Conservation (phyloP, 257 asterid genomes). For the Solanum megistacrolobum region DNA sequence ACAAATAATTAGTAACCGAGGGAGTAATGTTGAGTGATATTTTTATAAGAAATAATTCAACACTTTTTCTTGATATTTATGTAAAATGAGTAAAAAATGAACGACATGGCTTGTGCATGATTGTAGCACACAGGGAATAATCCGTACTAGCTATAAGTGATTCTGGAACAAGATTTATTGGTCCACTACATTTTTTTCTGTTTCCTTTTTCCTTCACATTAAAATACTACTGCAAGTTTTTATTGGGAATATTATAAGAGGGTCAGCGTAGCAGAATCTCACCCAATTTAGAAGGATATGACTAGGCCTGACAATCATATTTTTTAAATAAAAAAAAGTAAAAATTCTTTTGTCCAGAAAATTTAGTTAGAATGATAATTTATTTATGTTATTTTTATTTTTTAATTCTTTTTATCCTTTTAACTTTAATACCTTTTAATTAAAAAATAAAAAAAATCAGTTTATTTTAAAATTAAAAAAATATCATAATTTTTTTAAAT, state of each 20-base stretch:
- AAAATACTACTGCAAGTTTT: background rate
- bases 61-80: background rate
- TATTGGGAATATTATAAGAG: background rate
- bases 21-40: background rate
- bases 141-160: background rate
- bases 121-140: background rate
- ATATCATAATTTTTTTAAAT: too few relatives aligned
- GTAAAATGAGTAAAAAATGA: background rate
- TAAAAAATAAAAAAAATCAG: too few relatives aligned
- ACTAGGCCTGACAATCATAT: background rate
- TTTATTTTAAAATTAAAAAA: too few relatives aligned
- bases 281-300: background rate
- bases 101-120: background rate
- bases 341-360: too few relatives aligned
- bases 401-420: too few relatives aligned
- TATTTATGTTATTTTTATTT: too few relatives aligned
- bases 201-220: background rate
- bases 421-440: too few relatives aligned
- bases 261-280: background rate
- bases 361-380: too few relatives aligned
- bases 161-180: background rate
- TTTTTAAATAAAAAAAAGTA: too few relatives aligned
- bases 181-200: background rate
- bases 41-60: background rate
- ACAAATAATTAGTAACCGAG: too few relatives aligned